Evolutionary conservation across 1,284 basidiomycete species (phyloP).

Genomic region (Coniophora puteana): DNA sequence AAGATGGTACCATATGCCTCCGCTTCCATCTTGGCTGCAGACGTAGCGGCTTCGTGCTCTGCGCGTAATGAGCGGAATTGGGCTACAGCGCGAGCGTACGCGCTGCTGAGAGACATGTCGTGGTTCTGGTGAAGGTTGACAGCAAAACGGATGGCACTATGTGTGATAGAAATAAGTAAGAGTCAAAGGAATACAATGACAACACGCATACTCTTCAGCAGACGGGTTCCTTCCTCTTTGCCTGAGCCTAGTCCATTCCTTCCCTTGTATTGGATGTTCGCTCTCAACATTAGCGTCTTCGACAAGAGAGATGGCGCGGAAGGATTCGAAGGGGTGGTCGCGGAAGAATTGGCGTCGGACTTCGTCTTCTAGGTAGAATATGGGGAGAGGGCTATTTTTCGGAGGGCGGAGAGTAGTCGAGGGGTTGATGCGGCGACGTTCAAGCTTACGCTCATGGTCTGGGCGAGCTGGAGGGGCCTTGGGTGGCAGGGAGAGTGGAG

Average conservation of each 20-base stretch:
- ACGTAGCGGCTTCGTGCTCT: slow-evolving; percentile 76
- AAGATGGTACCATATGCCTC: slow-evolving; percentile 74
- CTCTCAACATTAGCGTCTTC: slow-evolving; percentile 62
- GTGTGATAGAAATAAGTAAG: slow-evolving; percentile 11
- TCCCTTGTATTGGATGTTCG: slow-evolving; percentile 55
- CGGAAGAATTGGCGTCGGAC: slow-evolving; percentile 90
- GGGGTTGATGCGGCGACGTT: slow-evolving; percentile 22
- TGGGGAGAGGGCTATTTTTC: slow-evolving; percentile 54
- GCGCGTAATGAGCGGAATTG: slow-evolving; percentile 88
- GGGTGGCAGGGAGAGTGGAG: slow-evolving; percentile 82
- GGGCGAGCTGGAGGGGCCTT: slow-evolving; percentile 62
- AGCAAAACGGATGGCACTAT: slow-evolving; percentile 79
- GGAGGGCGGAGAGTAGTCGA: slow-evolving; percentile 36
- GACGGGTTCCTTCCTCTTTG: slow-evolving; percentile 83
- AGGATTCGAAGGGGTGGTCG: slow-evolving; percentile 96
- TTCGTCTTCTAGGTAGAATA: slow-evolving; percentile 84
- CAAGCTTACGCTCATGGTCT: slow-evolving; percentile 39
- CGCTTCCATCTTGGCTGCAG: slow-evolving; percentile 81
- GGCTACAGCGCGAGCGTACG: slow-evolving; percentile 77
- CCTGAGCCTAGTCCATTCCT: slow-evolving; percentile 69
- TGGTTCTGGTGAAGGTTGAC: slow-evolving; percentile 75
- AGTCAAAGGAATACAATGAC: slow-evolving; percentile 6
- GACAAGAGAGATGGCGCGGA: slow-evolving; percentile 75
- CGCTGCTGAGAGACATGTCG: slow-evolving; percentile 66
- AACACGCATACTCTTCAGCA: slow-evolving; percentile 78